phyloP scores from a whole-genome alignment of 2,329 filamentous ascomycete genomes.

The Cladosporium sp. region DNA sequence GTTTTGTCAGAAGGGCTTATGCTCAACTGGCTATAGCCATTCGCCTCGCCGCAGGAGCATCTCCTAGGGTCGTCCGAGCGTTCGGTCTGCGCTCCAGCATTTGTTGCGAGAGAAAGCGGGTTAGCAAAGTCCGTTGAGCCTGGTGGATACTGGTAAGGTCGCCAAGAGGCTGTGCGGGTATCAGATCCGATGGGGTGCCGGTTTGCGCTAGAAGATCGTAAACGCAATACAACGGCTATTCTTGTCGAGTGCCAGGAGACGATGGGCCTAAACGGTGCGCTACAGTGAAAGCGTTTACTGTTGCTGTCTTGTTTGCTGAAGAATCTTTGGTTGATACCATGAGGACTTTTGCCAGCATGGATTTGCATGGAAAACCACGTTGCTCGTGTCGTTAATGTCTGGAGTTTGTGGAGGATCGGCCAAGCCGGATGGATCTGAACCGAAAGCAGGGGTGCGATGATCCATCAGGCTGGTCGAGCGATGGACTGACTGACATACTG shows the following conservation, averaged over 20 bases:
- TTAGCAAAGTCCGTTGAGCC: conserved; percentile 11
- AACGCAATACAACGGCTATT: conserved; percentile 1
- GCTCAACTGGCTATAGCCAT: background rate
- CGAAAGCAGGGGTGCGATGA: background rate
- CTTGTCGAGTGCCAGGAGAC: background rate
- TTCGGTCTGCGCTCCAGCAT: background rate
- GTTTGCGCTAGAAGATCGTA: background rate
- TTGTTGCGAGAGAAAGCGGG: conserved; percentile 6
- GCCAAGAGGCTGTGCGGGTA: background rate
- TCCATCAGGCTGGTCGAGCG: background rate
- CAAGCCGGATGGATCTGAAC: background rate
- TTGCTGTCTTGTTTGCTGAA: background rate
- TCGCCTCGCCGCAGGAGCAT: background rate
- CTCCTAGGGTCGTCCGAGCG: conserved; percentile 4
- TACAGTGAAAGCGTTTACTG: background rate
- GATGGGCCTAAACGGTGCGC: background rate
- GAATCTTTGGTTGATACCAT: background rate
- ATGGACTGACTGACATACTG: background rate
- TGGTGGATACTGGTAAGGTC: conserved; percentile 8
- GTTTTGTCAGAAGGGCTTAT: conserved; percentile 3
- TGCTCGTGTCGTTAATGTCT: background rate
- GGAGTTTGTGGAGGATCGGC: conserved; percentile 3
- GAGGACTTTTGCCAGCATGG: background rate
- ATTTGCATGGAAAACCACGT: background rate
- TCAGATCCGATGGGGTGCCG: conserved; percentile 16